phyloP scores from a whole-genome alignment of 345 rosid species.

The Rhizophora mangle region DNA sequence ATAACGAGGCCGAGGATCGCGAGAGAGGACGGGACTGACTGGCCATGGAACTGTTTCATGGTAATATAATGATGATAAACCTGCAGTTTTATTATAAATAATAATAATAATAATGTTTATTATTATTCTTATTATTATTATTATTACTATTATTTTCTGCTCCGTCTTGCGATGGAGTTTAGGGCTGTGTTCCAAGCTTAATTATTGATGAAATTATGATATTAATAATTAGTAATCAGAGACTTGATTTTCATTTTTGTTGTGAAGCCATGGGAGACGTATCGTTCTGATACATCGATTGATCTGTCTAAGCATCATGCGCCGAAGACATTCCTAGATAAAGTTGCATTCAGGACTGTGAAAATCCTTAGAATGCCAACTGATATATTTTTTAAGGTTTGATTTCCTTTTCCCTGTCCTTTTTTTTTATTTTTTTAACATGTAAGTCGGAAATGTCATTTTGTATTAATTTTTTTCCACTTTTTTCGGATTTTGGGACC shows the following conservation, averaged over 20 bases:
- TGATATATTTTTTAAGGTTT: slow-evolving; percentile 69
- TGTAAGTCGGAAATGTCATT: too few species aligned
- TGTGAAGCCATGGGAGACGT: slow-evolving; percentile 80
- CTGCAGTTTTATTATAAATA: too few species aligned
- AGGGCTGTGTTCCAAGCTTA: too few species aligned
- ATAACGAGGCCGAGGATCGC: slow-evolving; percentile 50
- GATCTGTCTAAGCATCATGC: slow-evolving; percentile 69
- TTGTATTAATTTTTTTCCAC: too few species aligned
- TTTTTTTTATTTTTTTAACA: too few species aligned
- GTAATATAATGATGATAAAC: slow-evolving; percentile 20
- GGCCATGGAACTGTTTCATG: slow-evolving; percentile 91
- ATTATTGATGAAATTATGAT: not conserved
- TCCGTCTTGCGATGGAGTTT: too few species aligned
- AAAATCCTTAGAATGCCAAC: slow-evolving; percentile 67
- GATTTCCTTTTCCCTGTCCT: not conserved
- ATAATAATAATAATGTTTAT: too few species aligned
- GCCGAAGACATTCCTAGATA: slow-evolving; percentile 55
- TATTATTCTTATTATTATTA: too few species aligned
- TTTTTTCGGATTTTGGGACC: too few species aligned
- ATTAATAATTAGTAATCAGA: not conserved
- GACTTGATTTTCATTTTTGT: not conserved
- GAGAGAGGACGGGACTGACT: slow-evolving; percentile 56
- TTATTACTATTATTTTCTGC: too few species aligned
- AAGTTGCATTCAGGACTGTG: slow-evolving; percentile 63
- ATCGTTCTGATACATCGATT: slow-evolving; percentile 48